These are phyloP conservation scores for Puya raimondii DNA, from an alignment of 176 grass and related monocot species.

Conservation along the genomic window DNA sequence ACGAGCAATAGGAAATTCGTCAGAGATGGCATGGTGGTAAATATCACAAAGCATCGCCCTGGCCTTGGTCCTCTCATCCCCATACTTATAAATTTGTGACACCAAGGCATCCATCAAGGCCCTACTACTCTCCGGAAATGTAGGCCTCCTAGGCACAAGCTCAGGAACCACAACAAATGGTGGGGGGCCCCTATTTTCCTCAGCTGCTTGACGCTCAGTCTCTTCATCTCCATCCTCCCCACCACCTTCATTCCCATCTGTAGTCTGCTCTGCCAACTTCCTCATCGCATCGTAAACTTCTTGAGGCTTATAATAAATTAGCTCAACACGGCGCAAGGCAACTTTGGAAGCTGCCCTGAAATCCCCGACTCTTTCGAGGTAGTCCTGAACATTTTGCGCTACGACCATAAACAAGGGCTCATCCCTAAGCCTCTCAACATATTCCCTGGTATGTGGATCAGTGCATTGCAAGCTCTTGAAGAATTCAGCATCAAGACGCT, in stretches of 20 bases:
- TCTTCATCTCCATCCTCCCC: constrained; percentile 28
- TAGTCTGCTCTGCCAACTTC: constrained; percentile 54
- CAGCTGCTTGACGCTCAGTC: constrained; percentile 28
- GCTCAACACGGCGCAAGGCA: constrained; percentile 66
- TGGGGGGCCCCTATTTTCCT: constrained; percentile 38
- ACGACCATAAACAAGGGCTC: constrained; percentile 84
- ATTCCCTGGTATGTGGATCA: constrained; percentile 84
- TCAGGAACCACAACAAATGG: constrained; percentile 73
- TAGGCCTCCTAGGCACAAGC: constrained; percentile 69
- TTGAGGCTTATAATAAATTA: constrained; percentile 95
- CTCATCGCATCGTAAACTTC: constrained; percentile 94
- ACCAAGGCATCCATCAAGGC: constrained; percentile 71
- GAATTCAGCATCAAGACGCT: constrained; percentile 86
- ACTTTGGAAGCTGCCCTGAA: constrained; percentile 72
- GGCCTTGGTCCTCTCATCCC: constrained; percentile 94
- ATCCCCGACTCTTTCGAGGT: constrained; percentile 61
- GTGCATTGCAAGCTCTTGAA: constrained; percentile 80
- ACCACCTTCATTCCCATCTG: constrained; percentile 36
- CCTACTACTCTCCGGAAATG: constrained; percentile 79
- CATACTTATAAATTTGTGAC: constrained; percentile 79
- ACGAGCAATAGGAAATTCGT: constrained; percentile 72
- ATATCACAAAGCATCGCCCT: constrained; percentile 96
- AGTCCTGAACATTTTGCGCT: constrained; percentile 89
- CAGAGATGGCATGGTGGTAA: constrained; percentile 91
- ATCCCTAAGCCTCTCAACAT: constrained; percentile 88